Evolutionary conservation across 1,139 yeast species (phyloP).

Genomic region (Yamadazyma sp.): DNA sequence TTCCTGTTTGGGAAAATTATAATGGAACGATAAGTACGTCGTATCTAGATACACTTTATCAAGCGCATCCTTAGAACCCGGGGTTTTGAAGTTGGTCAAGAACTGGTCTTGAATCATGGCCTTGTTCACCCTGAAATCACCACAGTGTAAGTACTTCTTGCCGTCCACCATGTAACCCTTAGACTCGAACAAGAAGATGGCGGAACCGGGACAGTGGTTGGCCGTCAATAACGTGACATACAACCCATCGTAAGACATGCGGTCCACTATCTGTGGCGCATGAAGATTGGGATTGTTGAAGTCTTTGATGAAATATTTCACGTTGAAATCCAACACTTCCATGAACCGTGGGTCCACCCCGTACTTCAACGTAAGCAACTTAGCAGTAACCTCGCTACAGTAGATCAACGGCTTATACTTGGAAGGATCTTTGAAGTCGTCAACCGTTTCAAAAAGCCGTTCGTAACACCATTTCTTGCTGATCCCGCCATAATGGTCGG

Average conservation of each 20-base stretch:
- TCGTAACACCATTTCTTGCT: constrained; percentile 68
- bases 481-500: constrained; percentile 92
- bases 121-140: constrained; percentile 78
- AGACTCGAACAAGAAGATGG: constrained; percentile 70
- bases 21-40: constrained; percentile 75
- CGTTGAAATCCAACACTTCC: constrained; percentile 45
- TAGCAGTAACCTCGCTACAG: constrained; percentile 69
- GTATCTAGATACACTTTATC: constrained; percentile 81
- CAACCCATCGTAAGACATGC: constrained; percentile 38
- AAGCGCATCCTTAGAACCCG: constrained; percentile 12
- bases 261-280: constrained; percentile 16
- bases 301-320: constrained; percentile 29
- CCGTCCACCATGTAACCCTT: constrained; percentile 23
- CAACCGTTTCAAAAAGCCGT: constrained; percentile 32
- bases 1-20: constrained; percentile 77
- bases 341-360: constrained; percentile 56
- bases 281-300: constrained; percentile 14
- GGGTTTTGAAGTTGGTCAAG: constrained; percentile 30
- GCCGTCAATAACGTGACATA: constrained; percentile 73
- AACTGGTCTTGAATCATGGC: constrained; percentile 40
- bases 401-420: constrained; percentile 48
- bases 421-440: constrained; percentile 42
- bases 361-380: constrained; percentile 53
- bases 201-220: constrained; percentile 96
- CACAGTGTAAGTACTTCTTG: constrained; percentile 70